phyloP scores from a whole-genome alignment of 1,284 basidiomycete species.

The Meira miltonrushii region DNA sequence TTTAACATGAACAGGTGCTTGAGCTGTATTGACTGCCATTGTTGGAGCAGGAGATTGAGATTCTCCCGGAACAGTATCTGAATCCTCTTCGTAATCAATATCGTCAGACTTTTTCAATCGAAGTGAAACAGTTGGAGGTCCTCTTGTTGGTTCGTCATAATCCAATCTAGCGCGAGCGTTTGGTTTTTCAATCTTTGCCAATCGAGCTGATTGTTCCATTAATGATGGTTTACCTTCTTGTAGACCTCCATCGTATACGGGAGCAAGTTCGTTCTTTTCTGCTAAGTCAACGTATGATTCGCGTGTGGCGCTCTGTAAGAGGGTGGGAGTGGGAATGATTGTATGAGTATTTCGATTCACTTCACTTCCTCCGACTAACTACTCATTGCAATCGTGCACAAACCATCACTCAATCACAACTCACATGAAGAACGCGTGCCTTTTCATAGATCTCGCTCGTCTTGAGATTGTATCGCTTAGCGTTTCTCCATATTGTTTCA shows the following conservation, averaged over 20 bases:
- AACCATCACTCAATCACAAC: slow-evolving; percentile 22
- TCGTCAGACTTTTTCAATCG: slow-evolving; percentile 4
- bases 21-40: background rate
- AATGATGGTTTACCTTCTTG: slow-evolving; percentile 1
- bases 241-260: background rate
- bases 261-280: slow-evolving; percentile 10
- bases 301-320: background rate
- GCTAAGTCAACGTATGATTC: slow-evolving; percentile 28
- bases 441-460: slow-evolving; percentile 79
- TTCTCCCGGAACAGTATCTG: slow-evolving; percentile 10
- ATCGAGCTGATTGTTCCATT: slow-evolving; percentile 1
- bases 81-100: slow-evolving; percentile 7
- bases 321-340: background rate
- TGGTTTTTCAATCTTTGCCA: slow-evolving; percentile 4
- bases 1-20: background rate
- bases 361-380: no score
- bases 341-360: background rate
- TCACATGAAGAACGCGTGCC: slow-evolving; percentile 65
- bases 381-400: no score
- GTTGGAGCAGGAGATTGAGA: background rate
- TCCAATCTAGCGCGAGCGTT: slow-evolving; percentile 1
- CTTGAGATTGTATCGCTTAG: slow-evolving; percentile 79
- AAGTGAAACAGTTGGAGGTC: background rate
- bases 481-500: slow-evolving; percentile 81
- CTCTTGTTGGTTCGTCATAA: slow-evolving; percentile 2